Evolutionary conservation across 1,284 basidiomycete species (phyloP).

Genomic region (Uromyces viciae-fabae): DNA sequence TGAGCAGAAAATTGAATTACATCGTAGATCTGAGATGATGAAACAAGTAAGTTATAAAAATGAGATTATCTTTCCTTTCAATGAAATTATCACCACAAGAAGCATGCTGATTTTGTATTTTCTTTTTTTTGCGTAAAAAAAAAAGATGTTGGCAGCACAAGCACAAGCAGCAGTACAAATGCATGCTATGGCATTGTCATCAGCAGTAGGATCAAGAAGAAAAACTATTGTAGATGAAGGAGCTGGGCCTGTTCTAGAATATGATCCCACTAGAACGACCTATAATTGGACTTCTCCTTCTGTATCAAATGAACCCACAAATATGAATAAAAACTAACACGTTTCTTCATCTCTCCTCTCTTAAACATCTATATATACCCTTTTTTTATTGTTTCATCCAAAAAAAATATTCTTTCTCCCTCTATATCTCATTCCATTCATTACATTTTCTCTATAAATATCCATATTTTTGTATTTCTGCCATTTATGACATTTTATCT

Average conservation of each 20-base stretch:
- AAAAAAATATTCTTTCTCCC: background rate
- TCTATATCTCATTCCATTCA: background rate
- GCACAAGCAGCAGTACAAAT: background rate
- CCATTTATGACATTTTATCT: background rate
- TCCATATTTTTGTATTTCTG: background rate
- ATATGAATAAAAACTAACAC: background rate
- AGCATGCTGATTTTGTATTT: too few relatives aligned
- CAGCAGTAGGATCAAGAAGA: too few relatives aligned
- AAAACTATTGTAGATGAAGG: too few relatives aligned
- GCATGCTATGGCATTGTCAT: background rate
- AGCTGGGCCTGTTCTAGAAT: background rate
- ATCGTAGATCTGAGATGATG: constrained; percentile 33
- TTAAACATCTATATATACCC: background rate
- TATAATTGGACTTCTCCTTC: background rate
- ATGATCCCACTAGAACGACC: background rate
- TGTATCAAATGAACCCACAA: background rate
- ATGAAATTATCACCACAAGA: too few relatives aligned
- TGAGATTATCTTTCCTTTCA: too few relatives aligned
- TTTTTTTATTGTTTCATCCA: background rate
- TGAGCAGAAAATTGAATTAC: constrained; percentile 23
- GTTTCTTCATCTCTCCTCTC: background rate
- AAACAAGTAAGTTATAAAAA: background rate
- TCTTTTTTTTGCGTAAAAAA: background rate
- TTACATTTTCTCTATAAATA: background rate
- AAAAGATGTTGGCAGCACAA: constrained; percentile 8